A percentile compares a stretch with the other conserved stretches of the same genome.
Evolutionary conservation across 1,139 yeast genomes (phyloP).

Genomic region (Scheffersomyces segobiensis): DNA sequence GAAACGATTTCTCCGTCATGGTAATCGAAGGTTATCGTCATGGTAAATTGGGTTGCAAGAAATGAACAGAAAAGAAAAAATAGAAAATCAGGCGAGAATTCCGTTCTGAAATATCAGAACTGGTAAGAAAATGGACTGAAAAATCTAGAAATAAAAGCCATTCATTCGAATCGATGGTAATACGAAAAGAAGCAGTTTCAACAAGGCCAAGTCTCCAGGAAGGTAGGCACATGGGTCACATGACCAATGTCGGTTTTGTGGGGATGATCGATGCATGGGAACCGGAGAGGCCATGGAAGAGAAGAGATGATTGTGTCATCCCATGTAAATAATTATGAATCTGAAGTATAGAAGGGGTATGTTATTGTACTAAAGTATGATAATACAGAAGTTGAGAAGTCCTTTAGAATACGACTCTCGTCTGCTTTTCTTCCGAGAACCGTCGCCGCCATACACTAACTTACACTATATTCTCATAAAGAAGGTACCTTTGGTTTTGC

Average conservation of each 20-base stretch:
- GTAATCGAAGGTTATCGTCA: conserved; percentile 38
- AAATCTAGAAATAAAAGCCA: background rate
- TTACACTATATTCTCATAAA: background rate
- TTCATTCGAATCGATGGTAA: background rate
- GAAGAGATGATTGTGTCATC: background rate
- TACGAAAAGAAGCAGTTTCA: background rate
- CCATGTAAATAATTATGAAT: too few species aligned
- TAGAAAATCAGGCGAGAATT: background rate
- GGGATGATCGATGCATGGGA: background rate
- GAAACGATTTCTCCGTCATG: conserved; percentile 39
- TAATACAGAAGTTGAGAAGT: background rate
- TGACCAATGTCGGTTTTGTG: background rate
- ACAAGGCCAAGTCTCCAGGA: background rate
- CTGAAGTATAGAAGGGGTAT: background rate
- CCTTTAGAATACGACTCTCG: background rate
- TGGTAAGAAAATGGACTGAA: background rate
- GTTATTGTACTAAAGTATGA: too few species aligned
- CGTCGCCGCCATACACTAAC: background rate
- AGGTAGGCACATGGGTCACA: background rate
- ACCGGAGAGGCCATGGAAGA: background rate
- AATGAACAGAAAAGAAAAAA: background rate
- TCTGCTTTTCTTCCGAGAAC: background rate
- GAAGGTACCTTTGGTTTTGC: background rate
- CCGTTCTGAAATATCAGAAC: background rate
- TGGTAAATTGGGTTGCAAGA: conserved; percentile 3